Evolutionary conservation across 2,329 filamentous ascomycete genomes (phyloP).

Genomic region (Aspergillus sojae): DNA sequence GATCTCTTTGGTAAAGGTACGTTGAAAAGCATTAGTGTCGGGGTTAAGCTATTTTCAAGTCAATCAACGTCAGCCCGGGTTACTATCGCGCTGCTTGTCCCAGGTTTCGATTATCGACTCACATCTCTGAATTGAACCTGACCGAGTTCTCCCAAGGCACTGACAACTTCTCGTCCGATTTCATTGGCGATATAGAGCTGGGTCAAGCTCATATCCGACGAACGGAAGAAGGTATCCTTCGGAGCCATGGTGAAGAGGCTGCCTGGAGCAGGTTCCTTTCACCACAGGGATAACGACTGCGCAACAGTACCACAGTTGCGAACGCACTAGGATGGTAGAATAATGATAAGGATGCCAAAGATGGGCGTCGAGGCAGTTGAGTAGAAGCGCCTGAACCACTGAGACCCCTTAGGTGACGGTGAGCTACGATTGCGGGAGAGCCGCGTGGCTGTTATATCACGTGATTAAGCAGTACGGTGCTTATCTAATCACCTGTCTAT

Average conservation of each 20-base stretch:
- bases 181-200: constrained; percentile 99
- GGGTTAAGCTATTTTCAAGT: constrained; percentile 73
- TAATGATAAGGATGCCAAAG: constrained; percentile 4
- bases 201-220: constrained; percentile 99
- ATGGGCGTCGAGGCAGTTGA: constrained; percentile 1
- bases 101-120: constrained; percentile 41
- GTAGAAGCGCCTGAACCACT: not conserved
- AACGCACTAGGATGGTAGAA: not conserved
- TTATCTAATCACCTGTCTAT: not conserved
- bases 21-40: constrained; percentile 90
- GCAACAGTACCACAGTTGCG: constrained; percentile 7
- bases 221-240: constrained; percentile 97
- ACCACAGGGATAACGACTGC: constrained; percentile 18
- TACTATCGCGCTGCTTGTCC: not conserved
- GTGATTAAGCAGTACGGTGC: constrained; percentile 10
- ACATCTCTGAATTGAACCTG: constrained; percentile 98
- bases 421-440: constrained; percentile 8
- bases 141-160: constrained; percentile 91
- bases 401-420: constrained; percentile 3
- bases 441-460: constrained; percentile 24
- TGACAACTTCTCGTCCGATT: constrained; percentile 96
- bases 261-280: constrained; percentile 25
- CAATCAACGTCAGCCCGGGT: constrained; percentile 21
- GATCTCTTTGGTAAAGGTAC: constrained; percentile 97
- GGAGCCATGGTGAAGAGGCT: constrained; percentile 57